Evolutionary conservation across 2,329 filamentous ascomycete species (phyloP).

Genomic region (Arthrobotrys sphaeroides): DNA sequence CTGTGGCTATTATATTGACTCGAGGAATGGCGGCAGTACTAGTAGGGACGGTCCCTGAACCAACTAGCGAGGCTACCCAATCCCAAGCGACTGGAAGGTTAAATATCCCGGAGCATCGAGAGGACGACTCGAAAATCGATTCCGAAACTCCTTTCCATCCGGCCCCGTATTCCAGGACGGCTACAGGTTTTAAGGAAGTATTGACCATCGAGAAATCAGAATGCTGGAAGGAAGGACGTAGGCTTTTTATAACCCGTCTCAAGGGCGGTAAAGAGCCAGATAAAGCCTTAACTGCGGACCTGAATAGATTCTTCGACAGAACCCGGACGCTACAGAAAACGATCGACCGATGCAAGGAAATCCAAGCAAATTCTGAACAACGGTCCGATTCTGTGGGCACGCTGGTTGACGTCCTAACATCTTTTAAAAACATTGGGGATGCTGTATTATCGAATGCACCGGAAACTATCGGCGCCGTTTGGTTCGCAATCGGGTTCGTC

Average conservation of each 20-base stretch:
- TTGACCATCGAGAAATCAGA: slow-evolving; percentile 8
- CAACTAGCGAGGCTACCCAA: no score
- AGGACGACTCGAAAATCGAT: no score
- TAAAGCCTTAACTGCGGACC: neutral
- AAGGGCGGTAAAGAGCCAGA: neutral
- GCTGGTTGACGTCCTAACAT: neutral
- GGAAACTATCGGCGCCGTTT: slow-evolving; percentile 11
- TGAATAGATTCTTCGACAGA: neutral
- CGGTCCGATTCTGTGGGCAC: slow-evolving; percentile 10
- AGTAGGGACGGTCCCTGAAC: no score
- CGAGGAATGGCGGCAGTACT: no score
- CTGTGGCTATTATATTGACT: no score
- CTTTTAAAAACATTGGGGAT: slow-evolving; percentile 22
- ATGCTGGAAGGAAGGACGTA: slow-evolving; percentile 23
- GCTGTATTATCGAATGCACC: slow-evolving; percentile 3
- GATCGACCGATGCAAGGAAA: slow-evolving; percentile 6
- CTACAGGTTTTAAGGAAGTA: neutral
- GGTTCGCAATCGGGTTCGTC: slow-evolving; percentile 23
- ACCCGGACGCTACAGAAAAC: slow-evolving; percentile 13
- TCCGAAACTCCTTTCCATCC: neutral
- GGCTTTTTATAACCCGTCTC: neutral
- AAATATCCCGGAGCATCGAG: no score
- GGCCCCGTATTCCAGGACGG: neutral
- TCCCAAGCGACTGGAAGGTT: no score
- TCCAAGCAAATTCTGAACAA: neutral